A percentile compares a stretch with the other conserved stretches of the same genome.
These are phyloP conservation scores for Elaeis oleifera DNA, from an alignment of 202 grass and related monocot genomes.

Conservation along the genomic window DNA sequence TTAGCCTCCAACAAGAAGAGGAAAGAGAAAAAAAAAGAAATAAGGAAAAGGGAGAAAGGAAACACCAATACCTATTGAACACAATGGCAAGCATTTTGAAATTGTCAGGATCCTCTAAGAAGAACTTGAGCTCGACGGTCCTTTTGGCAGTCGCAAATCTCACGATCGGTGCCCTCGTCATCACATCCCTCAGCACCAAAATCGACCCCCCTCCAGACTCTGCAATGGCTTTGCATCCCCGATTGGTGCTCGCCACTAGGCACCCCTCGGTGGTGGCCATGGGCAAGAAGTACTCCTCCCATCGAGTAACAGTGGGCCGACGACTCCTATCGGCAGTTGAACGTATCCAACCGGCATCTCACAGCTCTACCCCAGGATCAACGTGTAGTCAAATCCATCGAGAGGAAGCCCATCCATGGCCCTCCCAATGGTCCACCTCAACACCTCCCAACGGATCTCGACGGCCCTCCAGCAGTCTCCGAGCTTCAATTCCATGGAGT, in stretches of 20 bases:
- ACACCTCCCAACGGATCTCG: slow-evolving; percentile 4
- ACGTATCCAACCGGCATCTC: slow-evolving; percentile 14
- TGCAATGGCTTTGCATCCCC: slow-evolving; percentile 9
- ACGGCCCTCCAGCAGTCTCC: slow-evolving; percentile 10
- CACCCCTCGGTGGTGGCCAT: slow-evolving; percentile 18
- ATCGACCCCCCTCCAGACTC: neutral
- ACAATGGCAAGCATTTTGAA: neutral
- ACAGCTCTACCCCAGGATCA: slow-evolving; percentile 5
- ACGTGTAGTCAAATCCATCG: slow-evolving; percentile 9
- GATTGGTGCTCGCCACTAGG: slow-evolving; percentile 12
- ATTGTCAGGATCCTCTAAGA: slow-evolving; percentile 4
- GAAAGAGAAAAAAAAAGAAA: neutral
- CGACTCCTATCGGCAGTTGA: slow-evolving; percentile 10
- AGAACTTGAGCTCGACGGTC: slow-evolving; percentile 9
- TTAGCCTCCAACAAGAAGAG: neutral
- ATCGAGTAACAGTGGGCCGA: neutral
- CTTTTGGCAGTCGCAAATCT: slow-evolving; percentile 1
- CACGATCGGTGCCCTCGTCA: slow-evolving; percentile 13
- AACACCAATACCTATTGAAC: slow-evolving; percentile 14
- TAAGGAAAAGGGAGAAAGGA: neutral
- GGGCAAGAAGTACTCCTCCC: slow-evolving; percentile 9
- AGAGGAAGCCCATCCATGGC: slow-evolving; percentile 2
- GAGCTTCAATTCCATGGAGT: slow-evolving; percentile 4
- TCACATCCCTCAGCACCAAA: neutral
- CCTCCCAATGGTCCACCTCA: slow-evolving; percentile 1